phyloP scores from a whole-genome alignment of 2,329 filamentous ascomycete species.

The Colletotrichum cereale region DNA sequence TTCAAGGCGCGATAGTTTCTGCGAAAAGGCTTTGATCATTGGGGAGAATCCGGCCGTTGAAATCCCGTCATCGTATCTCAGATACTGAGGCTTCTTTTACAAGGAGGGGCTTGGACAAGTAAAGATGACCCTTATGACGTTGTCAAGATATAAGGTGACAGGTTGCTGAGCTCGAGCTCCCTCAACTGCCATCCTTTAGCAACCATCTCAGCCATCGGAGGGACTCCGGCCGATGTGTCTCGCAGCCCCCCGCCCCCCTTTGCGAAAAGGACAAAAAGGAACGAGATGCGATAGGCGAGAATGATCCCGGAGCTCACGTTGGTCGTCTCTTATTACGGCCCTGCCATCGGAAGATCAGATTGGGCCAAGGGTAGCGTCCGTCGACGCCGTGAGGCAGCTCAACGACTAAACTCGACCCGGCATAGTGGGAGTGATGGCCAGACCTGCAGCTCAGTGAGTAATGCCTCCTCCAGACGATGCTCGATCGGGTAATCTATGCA shows the following conservation, averaged over 20 bases:
- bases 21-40: background rate
- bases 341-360: constrained; percentile 14
- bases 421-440: constrained; percentile 4
- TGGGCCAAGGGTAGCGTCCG: constrained; percentile 22
- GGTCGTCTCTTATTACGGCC: constrained; percentile 9
- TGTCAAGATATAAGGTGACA: background rate
- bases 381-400: background rate
- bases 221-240: background rate
- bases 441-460: background rate
- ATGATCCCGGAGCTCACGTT: background rate
- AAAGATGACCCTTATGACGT: background rate
- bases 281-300: constrained; percentile 27
- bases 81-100: background rate
- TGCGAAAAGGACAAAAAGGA: background rate
- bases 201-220: background rate
- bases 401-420: constrained; percentile 12
- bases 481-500: background rate
- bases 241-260: background rate
- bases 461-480: background rate
- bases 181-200: background rate
- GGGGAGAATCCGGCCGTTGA: background rate
- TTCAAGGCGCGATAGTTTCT: background rate
- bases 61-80: background rate
- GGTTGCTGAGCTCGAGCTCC: background rate
- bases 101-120: no score